phyloP scores from a whole-genome alignment of 2,329 filamentous ascomycete species.

The Aspergillus fructus region DNA sequence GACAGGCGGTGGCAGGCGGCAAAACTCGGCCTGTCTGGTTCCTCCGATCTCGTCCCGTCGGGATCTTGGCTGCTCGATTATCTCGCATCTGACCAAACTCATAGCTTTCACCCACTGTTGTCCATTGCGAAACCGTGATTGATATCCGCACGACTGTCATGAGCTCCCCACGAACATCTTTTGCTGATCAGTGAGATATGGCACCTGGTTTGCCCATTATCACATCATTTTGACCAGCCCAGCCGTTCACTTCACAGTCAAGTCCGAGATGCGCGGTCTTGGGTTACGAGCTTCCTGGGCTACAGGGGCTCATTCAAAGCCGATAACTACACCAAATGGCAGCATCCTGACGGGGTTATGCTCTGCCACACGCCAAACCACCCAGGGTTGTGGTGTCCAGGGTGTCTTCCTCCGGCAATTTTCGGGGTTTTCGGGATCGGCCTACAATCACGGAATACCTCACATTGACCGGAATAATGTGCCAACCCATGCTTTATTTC shows the following conservation, averaged over 20 bases:
- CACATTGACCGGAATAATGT: conserved; percentile 16
- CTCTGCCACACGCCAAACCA: conserved; percentile 7
- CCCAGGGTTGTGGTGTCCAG: conserved; percentile 1
- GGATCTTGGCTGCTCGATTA: conserved; percentile 9
- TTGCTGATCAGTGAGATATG: conserved; percentile 30
- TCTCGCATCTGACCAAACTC: conserved; percentile 8
- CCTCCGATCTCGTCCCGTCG: conserved; percentile 15
- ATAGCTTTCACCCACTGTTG: background rate
- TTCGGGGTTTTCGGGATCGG: conserved; percentile 23
- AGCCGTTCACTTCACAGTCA: conserved; percentile 17
- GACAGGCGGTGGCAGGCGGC: conserved; percentile 28
- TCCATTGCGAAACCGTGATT: conserved; percentile 6
- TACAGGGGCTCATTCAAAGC: conserved; percentile 29
- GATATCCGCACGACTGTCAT: conserved; percentile 18
- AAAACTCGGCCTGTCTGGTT: conserved; percentile 23
- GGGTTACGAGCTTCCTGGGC: conserved; percentile 38
- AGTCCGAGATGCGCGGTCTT: conserved; percentile 43
- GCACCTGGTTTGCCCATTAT: conserved; percentile 25
- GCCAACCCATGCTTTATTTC: conserved; percentile 16
- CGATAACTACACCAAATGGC: conserved; percentile 21
- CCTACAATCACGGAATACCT: conserved; percentile 20
- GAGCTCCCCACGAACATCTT: conserved; percentile 10
- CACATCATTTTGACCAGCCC: conserved; percentile 26
- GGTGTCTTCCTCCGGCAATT: conserved; percentile 21
- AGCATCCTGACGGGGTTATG: conserved; percentile 21